Conservation (phyloP, 2,329 filamentous ascomycete genomes). For the Pseudogymnoascus sp. region DNA sequence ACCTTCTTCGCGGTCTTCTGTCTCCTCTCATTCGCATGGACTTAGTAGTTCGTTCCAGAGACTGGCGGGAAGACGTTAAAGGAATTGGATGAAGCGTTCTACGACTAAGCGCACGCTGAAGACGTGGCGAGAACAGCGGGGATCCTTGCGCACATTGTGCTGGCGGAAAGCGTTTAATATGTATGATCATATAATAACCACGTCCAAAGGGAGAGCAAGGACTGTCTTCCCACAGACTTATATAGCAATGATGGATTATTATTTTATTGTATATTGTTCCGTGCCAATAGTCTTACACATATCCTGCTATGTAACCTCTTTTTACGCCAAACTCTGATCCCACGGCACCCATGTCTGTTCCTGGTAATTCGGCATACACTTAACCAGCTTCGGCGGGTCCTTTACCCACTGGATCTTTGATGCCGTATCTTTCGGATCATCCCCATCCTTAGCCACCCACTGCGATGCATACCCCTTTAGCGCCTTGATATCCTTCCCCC, state of each 20-base stretch:
- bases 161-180: not conserved
- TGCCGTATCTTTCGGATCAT: not conserved
- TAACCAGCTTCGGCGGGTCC: conserved; percentile 12
- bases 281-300: not conserved
- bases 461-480: conserved; percentile 44
- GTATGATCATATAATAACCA: not conserved
- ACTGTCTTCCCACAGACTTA: not conserved
- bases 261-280: conserved; percentile 1
- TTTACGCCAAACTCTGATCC: conserved; percentile 7
- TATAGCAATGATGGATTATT: not conserved
- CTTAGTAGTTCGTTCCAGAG: too few species aligned
- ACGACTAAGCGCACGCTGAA: too few species aligned
- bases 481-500: conserved; percentile 41
- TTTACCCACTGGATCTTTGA: conserved; percentile 1
- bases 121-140: too few species aligned
- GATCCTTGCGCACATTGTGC: too few species aligned
- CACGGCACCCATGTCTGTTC: conserved; percentile 11
- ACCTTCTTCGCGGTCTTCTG: too few species aligned
- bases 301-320: not conserved
- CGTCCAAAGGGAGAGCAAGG: not conserved
- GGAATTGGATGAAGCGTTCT: too few species aligned
- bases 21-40: too few species aligned
- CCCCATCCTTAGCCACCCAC: conserved; percentile 28
- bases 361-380: conserved; percentile 14
- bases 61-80: too few species aligned